phyloP scores from a whole-genome alignment of 2,329 filamentous ascomycete species.

The Hymenoscyphus occultus region DNA sequence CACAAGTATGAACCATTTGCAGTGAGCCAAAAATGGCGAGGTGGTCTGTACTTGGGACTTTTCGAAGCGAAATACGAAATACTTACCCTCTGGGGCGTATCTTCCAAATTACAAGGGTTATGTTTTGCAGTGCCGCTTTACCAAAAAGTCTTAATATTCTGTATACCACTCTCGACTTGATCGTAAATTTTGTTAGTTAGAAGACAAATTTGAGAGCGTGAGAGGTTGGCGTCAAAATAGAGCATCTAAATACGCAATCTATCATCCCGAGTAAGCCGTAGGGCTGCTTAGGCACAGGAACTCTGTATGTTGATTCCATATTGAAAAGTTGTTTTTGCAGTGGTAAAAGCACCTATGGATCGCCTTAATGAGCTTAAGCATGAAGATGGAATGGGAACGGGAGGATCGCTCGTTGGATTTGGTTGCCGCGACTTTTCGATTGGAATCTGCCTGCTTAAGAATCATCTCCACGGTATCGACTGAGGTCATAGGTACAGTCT shows the following conservation, averaged over 20 bases:
- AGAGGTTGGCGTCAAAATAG: background rate
- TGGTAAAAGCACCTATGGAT: background rate
- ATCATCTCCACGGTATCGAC: too few species aligned
- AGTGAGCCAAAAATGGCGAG: too few species aligned
- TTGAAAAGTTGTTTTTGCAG: background rate
- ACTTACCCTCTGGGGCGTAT: background rate
- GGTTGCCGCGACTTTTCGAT: too few species aligned
- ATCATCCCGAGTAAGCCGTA: background rate
- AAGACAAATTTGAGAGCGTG: background rate
- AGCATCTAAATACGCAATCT: background rate
- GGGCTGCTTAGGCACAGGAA: background rate
- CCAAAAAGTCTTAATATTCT: background rate
- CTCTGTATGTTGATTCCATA: background rate
- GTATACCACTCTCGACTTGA: background rate
- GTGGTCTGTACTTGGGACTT: too few species aligned
- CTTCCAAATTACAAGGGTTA: slow-evolving; percentile 7
- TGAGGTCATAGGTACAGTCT: too few species aligned
- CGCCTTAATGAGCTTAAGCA: too few species aligned
- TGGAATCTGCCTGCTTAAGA: too few species aligned
- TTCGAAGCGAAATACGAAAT: too few species aligned
- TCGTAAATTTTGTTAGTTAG: background rate
- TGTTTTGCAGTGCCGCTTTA: slow-evolving; percentile 6
- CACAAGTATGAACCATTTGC: too few species aligned
- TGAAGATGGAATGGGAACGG: too few species aligned
- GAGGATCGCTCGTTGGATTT: too few species aligned